Conservation (phyloP, 2,329 filamentous ascomycete species). For the Penicillium sp. region DNA sequence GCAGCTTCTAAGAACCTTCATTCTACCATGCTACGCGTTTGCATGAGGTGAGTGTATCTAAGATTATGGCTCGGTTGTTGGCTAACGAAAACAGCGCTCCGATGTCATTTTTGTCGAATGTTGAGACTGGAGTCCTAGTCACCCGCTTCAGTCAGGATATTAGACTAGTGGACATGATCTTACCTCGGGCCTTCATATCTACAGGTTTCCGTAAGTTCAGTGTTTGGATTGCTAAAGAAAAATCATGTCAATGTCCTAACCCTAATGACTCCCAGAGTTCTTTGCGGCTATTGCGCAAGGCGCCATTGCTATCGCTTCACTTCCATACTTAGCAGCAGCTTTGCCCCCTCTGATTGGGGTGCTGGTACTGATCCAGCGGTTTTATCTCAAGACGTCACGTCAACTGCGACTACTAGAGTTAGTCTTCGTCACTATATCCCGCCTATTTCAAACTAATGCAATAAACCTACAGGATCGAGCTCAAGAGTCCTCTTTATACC, state of each 20-base stretch:
- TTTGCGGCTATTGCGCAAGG: slow-evolving; percentile 4
- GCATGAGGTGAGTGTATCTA: not conserved
- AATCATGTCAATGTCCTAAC: not conserved
- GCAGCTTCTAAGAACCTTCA: not conserved
- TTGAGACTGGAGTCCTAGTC: not conserved
- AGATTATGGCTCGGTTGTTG: not conserved
- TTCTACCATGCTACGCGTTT: not conserved
- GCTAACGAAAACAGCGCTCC: not conserved
- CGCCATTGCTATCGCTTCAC: slow-evolving; percentile 9
- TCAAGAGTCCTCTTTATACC: slow-evolving; percentile 20
- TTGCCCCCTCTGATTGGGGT: slow-evolving; percentile 11
- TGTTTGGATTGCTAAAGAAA: not conserved
- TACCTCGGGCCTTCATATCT: not conserved
- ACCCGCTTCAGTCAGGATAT: not conserved
- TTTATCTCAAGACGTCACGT: slow-evolving; percentile 19
- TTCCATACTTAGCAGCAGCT: slow-evolving; percentile 14
- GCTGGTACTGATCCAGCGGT: slow-evolving; percentile 14
- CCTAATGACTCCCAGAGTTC: not conserved
- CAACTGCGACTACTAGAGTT: slow-evolving; percentile 19
- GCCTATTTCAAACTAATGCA: not conserved
- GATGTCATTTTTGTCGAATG: not conserved
- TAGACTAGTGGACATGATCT: not conserved
- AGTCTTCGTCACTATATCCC: not conserved
- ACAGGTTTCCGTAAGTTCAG: not conserved
- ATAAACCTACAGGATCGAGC: slow-evolving; percentile 12